Percentiles rank a stretch among this genome's conserved stretches.
phyloP scores from a whole-genome alignment of 2,329 filamentous ascomycete genomes.

The Calcarisporium arbuscula region DNA sequence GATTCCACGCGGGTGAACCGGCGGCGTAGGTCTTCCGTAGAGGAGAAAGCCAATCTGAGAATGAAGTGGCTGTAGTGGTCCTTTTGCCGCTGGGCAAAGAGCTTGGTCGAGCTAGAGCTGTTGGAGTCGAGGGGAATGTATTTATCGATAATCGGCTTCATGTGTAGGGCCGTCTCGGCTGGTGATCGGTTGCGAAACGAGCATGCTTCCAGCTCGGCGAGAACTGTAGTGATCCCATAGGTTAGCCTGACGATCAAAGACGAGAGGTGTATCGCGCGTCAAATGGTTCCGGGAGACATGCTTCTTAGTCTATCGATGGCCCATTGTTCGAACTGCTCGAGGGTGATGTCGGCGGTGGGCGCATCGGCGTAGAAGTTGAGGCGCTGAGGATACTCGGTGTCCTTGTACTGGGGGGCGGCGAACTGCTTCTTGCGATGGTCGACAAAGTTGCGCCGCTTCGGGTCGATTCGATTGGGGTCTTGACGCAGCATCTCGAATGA shows the following conservation, averaged over 20 bases:
- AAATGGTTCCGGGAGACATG: slow-evolving; percentile 26
- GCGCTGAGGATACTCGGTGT: slow-evolving; percentile 73
- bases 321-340: slow-evolving; percentile 99
- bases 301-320: slow-evolving; percentile 85
- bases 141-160: slow-evolving; percentile 82
- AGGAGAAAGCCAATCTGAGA: slow-evolving; percentile 82
- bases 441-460: slow-evolving; percentile 70
- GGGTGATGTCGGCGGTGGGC: slow-evolving; percentile 87
- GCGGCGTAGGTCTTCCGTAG: slow-evolving; percentile 81
- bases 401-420: slow-evolving; percentile 66
- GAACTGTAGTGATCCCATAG: slow-evolving; percentile 43
- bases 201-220: slow-evolving; percentile 87
- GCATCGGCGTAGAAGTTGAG: slow-evolving; percentile 88
- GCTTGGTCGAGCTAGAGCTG: slow-evolving; percentile 51
- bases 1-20: slow-evolving; percentile 84
- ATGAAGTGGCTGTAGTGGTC: slow-evolving; percentile 99
- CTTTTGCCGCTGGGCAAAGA: slow-evolving; percentile 74
- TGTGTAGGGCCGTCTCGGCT: slow-evolving; percentile 76
- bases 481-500: slow-evolving; percentile 40
- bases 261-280: too few relatives aligned
- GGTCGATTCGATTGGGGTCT: slow-evolving; percentile 46
- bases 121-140: slow-evolving; percentile 76
- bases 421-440: slow-evolving; percentile 87
- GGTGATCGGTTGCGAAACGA: slow-evolving; percentile 85
- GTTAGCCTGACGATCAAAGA: background rate